Evolutionary conservation across 2,329 filamentous ascomycete genomes (phyloP).

Genomic region (Penicillium sp.): DNA sequence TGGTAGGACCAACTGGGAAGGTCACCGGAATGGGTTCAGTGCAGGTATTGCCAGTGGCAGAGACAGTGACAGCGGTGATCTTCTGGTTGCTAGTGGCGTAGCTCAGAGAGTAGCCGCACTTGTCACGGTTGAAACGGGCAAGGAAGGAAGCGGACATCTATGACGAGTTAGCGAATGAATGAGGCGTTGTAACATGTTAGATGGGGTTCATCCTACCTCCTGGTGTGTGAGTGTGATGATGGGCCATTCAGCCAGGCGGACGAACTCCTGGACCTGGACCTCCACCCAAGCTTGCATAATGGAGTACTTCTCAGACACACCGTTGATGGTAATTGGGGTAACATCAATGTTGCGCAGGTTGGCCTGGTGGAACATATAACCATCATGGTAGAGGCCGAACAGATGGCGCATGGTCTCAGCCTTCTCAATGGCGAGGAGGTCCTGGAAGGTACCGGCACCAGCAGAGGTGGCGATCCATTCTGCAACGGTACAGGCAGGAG

Average conservation of each 20-base stretch:
- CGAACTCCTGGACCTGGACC: conserved; percentile 46
- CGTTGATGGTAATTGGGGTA: conserved; percentile 42
- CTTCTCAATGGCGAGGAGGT: conserved; percentile 46
- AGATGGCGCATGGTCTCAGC: conserved; percentile 50
- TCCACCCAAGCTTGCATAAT: conserved; percentile 53
- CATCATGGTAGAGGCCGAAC: conserved; percentile 48
- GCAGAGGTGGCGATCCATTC: conserved; percentile 55
- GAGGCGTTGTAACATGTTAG: neutral
- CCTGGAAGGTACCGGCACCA: conserved; percentile 46
- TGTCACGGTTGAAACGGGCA: conserved; percentile 47
- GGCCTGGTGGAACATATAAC: conserved; percentile 58
- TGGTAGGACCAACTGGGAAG: conserved; percentile 40
- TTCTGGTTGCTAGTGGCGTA: conserved; percentile 39
- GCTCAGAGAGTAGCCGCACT: conserved; percentile 43
- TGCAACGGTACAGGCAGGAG: conserved; percentile 47
- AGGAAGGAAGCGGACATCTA: conserved; percentile 44
- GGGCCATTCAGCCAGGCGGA: conserved; percentile 48
- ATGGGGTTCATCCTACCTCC: conserved; percentile 32
- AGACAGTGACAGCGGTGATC: conserved; percentile 46
- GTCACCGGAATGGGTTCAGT: conserved; percentile 48
- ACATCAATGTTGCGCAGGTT: conserved; percentile 49
- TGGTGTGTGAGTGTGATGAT: conserved; percentile 50
- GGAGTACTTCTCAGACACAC: conserved; percentile 41
- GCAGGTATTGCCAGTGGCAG: conserved; percentile 45
- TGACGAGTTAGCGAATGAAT: neutral